Base-by-base conservation (phyloP, 768 basidiomycete genomes). In the Favolaschia claudopus region DNA sequence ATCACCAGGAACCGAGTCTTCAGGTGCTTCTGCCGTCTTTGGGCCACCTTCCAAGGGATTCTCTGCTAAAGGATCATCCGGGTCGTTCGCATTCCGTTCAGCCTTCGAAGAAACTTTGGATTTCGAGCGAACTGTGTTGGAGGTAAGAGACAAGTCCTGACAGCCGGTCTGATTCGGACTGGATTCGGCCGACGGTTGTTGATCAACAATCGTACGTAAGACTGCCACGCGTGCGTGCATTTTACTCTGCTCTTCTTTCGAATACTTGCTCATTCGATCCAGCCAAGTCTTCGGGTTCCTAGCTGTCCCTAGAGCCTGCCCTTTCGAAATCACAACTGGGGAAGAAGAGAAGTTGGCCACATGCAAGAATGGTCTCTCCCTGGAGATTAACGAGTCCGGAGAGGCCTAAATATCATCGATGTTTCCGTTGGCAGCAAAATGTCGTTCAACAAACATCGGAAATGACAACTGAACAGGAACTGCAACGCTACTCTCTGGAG, bases 381-480 rank as follows among this genome's bases (percentile, higher is more conserved):
- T 14, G 13, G 20, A 14, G 0, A 70, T 58, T 7, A 70, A 36
- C 1, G 54, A 42, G 33, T 70, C 69, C 6, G 63, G 34, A 9
- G 54, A 51, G 0, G 54, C 69, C 31, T 64, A 56, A 4, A 55
- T 3, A 0, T 49, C 53, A 4, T 58, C 50, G 4, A 32, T 22
- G 29, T 59, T 49, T 14, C 52, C 56, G 25, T 59, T 33, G 6
- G 22, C 17, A 1, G 13, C 24, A 28, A 69, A 50, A 13, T 42
- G 9, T 5, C 64, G 19, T 36, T 69, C 66, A 0, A 67, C 56
- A 25, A 64, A 61, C 0, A 68, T 1, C 2, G 46, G 29, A 13
- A 58, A 55, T 20, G 1, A 33, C 1, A n/a, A 14, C 17, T 52
- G 15, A 36, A 69, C 61, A 0, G 31, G 52, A 0, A 69, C 27